Evolutionary conservation across 257 asterid species (phyloP).

Genomic region (Solanum clarkiae): DNA sequence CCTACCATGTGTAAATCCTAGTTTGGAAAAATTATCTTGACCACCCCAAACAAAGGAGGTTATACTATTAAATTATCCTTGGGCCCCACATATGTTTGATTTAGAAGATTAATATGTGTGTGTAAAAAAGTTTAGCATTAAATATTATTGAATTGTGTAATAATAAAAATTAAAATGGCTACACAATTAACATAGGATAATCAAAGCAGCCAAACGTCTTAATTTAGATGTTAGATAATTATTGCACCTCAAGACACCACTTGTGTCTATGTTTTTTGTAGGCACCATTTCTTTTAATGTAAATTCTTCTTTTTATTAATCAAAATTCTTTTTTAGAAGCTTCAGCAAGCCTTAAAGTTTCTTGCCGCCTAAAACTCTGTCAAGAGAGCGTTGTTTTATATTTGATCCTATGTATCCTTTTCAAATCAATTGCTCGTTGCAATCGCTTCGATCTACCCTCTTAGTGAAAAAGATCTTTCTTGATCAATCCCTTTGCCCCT

Average conservation of each 20-base stretch:
- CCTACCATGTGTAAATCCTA: neutral
- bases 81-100: neutral
- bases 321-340: too few species aligned
- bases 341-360: too few species aligned
- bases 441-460: too few species aligned
- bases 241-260: neutral
- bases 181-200: neutral
- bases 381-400: too few species aligned
- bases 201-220: neutral
- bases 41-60: neutral
- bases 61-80: neutral
- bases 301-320: too few species aligned
- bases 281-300: neutral
- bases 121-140: too few species aligned
- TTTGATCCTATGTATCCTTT: too few species aligned
- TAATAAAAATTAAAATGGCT: neutral
- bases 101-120: neutral
- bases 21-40: neutral
- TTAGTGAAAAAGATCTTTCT: too few species aligned
- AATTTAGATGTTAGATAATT: neutral
- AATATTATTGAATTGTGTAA: neutral
- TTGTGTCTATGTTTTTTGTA: neutral
- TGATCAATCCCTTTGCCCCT: too few species aligned
- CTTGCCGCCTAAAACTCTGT: fast-evolving
- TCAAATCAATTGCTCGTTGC: too few species aligned